Evolutionary conservation across 345 rosid species (phyloP).

Genomic region (Eucalyptus virginea): DNA sequence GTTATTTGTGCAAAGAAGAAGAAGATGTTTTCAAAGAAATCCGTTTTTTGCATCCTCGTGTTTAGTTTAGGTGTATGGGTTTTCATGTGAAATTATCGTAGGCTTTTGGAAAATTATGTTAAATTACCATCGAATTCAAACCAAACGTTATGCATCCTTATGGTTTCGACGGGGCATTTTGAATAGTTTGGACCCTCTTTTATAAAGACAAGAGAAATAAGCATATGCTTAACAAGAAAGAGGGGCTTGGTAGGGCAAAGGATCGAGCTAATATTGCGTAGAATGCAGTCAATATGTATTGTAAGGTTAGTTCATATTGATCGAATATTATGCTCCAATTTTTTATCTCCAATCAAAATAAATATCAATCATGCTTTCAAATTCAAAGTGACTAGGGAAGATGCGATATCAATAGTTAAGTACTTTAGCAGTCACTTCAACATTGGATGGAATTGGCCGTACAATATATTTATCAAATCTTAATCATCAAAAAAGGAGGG

Average conservation of each 20-base stretch:
- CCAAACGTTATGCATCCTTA: rapidly evolving
- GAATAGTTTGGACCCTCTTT: background rate
- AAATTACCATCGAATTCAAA: background rate
- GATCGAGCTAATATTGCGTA: background rate
- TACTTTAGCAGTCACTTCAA: background rate
- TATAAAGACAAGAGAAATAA: background rate
- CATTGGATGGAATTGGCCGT: background rate
- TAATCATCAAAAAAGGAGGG: background rate
- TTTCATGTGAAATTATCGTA: background rate
- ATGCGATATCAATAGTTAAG: background rate
- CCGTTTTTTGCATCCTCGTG: background rate
- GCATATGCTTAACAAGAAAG: background rate
- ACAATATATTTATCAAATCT: background rate
- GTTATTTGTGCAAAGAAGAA: background rate
- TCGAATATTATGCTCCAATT: background rate
- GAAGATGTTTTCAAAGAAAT: background rate
- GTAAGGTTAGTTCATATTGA: background rate
- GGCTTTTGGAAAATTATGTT: background rate
- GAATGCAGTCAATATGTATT: background rate
- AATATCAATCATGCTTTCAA: background rate
- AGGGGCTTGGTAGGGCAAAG: background rate
- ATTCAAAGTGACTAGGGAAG: background rate
- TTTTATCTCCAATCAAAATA: background rate
- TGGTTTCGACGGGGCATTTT: background rate
- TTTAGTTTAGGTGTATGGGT: background rate